Percentiles rank a stretch among this genome's conserved stretches.
These are phyloP conservation scores for Heterobasidion annosum DNA, from an alignment of 1,284 basidiomycete genomes.

Conservation along the genomic window DNA sequence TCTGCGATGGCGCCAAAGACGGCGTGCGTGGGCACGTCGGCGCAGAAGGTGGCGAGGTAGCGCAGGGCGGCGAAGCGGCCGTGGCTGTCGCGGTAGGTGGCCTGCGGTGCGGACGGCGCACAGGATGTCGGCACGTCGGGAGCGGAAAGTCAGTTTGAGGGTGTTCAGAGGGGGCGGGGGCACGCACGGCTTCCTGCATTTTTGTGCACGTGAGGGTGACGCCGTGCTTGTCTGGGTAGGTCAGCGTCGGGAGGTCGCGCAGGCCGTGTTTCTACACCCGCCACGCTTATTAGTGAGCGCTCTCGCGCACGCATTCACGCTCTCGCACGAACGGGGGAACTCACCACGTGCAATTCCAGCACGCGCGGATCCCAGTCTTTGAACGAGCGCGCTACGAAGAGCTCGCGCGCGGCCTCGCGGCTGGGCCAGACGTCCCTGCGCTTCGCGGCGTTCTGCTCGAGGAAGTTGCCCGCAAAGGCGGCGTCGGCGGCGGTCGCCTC, in stretches of 20 bases:
- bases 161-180: neutral
- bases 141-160: neutral
- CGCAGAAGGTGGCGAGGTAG: slow-evolving; percentile 18
- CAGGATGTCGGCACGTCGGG: neutral
- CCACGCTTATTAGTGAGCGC: neutral
- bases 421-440: slow-evolving; percentile 43
- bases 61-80: slow-evolving; percentile 27
- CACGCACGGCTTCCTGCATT: slow-evolving; percentile 28
- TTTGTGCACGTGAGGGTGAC: slow-evolving; percentile 43
- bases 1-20: slow-evolving; percentile 40
- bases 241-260: slow-evolving; percentile 30
- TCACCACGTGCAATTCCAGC: slow-evolving; percentile 31
- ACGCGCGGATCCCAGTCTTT: slow-evolving; percentile 42
- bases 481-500: slow-evolving; percentile 8
- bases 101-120: slow-evolving; percentile 19
- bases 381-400: slow-evolving; percentile 26
- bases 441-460: slow-evolving; percentile 23
- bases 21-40: slow-evolving; percentile 33
- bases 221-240: slow-evolving; percentile 37
- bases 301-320: too few relatives aligned
- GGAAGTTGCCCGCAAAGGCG: slow-evolving; percentile 7
- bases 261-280: slow-evolving; percentile 33
- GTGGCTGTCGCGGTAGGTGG: slow-evolving; percentile 31
- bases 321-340: slow-evolving; percentile 8
- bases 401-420: slow-evolving; percentile 33